These are phyloP conservation scores for Populus nigra DNA, from an alignment of 345 rosid species.

Conservation along the genomic window DNA sequence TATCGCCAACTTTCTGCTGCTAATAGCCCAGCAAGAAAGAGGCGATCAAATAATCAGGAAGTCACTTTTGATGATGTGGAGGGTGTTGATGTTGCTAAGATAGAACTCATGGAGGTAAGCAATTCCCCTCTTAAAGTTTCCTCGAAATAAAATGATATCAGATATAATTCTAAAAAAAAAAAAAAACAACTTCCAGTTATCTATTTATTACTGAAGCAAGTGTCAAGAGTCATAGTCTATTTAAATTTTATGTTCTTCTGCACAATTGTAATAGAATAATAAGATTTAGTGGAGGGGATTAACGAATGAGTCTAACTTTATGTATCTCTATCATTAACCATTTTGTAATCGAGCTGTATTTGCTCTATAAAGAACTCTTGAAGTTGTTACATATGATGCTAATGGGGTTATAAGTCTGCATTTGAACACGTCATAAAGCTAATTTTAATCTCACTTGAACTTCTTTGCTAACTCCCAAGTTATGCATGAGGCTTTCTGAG, in stretches of 20 bases:
- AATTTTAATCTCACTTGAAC: neutral
- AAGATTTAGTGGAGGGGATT: neutral
- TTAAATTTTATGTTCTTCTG: neutral
- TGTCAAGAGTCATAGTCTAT: too few species aligned
- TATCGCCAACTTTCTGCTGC: conserved; percentile 88
- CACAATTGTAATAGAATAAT: neutral
- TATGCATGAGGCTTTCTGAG: neutral
- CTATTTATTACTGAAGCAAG: too few species aligned
- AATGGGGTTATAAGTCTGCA: neutral
- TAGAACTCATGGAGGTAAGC: conserved; percentile 85
- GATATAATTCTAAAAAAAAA: too few species aligned
- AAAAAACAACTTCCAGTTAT: too few species aligned
- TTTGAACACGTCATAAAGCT: neutral
- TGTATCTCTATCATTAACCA: neutral
- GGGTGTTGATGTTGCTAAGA: conserved; percentile 92
- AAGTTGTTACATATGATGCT: neutral
- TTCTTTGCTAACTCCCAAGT: neutral
- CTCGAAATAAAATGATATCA: neutral
- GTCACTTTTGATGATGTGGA: conserved; percentile 88
- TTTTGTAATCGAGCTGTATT: neutral
- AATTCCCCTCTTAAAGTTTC: conserved; percentile 11
- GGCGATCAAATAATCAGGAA: conserved; percentile 52
- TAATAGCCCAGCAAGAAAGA: conserved; percentile 76
- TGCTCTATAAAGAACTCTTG: neutral
- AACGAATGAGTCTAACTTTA: neutral